Conservation (phyloP, 305 asterid species). For the Nicotiana rustica region DNA sequence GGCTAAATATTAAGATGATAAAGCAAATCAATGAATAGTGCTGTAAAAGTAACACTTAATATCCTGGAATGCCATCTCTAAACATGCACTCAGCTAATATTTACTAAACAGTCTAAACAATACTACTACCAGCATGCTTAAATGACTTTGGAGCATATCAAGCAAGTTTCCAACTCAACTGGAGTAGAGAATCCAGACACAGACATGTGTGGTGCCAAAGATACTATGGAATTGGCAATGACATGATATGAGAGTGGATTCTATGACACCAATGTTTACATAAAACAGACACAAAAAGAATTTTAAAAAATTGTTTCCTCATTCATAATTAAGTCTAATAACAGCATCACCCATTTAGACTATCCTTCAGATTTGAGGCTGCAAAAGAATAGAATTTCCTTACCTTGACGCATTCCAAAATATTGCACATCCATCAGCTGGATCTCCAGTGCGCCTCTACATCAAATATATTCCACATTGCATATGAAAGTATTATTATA, state of each 20-base stretch:
- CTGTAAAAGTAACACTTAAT: constrained; percentile 9
- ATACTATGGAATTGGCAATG: constrained; percentile 14
- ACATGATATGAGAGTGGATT: constrained; percentile 19
- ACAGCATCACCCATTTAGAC: constrained; percentile 1
- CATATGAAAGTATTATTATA: not conserved
- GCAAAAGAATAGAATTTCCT: constrained; percentile 39
- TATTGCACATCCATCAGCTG: constrained; percentile 95
- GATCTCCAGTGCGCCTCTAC: constrained; percentile 94
- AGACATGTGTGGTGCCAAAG: not conserved
- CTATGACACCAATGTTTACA: constrained; percentile 3
- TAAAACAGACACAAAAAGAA: not conserved
- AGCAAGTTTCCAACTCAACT: constrained; percentile 12
- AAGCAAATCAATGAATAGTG: not conserved
- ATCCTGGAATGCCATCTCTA: not conserved
- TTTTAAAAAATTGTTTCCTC: not conserved
- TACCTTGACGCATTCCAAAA: constrained; percentile 94
- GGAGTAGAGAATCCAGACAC: not conserved
- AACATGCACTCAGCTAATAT: not conserved
- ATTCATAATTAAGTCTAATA: not conserved
- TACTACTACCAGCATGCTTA: constrained; percentile 15
- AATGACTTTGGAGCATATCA: constrained; percentile 26
- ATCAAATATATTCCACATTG: constrained; percentile 39
- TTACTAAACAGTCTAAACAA: not conserved
- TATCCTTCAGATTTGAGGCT: constrained; percentile 3
- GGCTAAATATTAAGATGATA: not conserved